Evolutionary conservation across 2,329 filamentous ascomycete species (phyloP).

Genomic region (Saccharata proteae): DNA sequence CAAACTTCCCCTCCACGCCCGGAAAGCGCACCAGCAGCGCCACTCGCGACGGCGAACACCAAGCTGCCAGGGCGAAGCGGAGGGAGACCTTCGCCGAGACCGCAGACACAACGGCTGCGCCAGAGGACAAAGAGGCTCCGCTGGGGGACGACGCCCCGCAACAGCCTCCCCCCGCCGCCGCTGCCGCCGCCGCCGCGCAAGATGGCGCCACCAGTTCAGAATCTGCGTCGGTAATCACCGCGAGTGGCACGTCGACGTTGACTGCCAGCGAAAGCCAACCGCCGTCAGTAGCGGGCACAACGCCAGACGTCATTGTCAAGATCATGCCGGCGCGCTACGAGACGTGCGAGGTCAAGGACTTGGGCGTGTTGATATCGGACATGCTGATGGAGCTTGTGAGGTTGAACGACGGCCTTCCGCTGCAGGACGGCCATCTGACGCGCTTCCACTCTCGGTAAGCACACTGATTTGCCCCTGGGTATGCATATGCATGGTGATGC

Average conservation of each 20-base stretch:
- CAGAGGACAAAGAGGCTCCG: slow-evolving; percentile 21
- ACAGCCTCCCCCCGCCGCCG: slow-evolving; percentile 6
- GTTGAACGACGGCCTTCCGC: slow-evolving; percentile 78
- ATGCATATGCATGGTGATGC: slow-evolving; percentile 5
- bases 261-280: slow-evolving; percentile 15
- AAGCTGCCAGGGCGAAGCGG: slow-evolving; percentile 15
- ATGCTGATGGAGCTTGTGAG: slow-evolving; percentile 94
- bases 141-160: slow-evolving; percentile 9
- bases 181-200: background rate
- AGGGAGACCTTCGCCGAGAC: slow-evolving; percentile 18
- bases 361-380: slow-evolving; percentile 81
- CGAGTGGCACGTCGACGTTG: too few species aligned
- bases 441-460: slow-evolving; percentile 83
- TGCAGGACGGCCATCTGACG: slow-evolving; percentile 76
- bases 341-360: slow-evolving; percentile 66
- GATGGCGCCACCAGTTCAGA: slow-evolving; percentile 15
- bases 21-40: slow-evolving; percentile 6
- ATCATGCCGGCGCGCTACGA: slow-evolving; percentile 67
- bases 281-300: slow-evolving; percentile 9
- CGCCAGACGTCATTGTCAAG: slow-evolving; percentile 37
- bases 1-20: slow-evolving; percentile 4
- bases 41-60: slow-evolving; percentile 4
- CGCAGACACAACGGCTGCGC: slow-evolving; percentile 10
- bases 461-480: background rate
- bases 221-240: too few species aligned